Percentiles rank a stretch among this genome's conserved stretches.
These are phyloP conservation scores for Meripilus lineatus DNA, from an alignment of 1,284 basidiomycete genomes.

Conservation along the genomic window DNA sequence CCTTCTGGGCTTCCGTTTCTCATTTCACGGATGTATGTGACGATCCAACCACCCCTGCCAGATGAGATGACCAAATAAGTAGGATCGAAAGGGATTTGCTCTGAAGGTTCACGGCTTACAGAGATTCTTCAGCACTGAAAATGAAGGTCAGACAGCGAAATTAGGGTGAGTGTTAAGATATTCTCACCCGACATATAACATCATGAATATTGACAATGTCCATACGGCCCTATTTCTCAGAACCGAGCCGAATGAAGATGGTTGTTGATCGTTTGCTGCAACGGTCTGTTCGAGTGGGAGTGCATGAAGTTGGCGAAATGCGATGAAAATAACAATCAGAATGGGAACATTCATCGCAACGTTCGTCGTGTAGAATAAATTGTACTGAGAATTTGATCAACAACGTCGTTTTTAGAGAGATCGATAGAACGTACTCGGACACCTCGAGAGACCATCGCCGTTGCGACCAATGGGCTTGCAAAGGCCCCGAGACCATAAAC, in stretches of 20 bases:
- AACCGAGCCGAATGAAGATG: conserved; percentile 6
- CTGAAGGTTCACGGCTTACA: conserved; percentile 23
- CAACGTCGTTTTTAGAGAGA: background rate
- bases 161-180: background rate
- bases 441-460: conserved; percentile 24
- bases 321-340: conserved; percentile 20
- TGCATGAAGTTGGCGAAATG: conserved; percentile 21
- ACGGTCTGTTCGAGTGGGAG: conserved; percentile 16
- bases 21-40: conserved; percentile 26
- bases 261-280: conserved; percentile 1
- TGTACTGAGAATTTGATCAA: conserved; percentile 14
- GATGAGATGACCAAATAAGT: background rate
- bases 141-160: background rate
- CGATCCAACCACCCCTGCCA: conserved; percentile 29
- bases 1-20: conserved; percentile 26
- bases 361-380: conserved; percentile 26
- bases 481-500: conserved; percentile 29
- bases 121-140: conserved; percentile 28
- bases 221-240: conserved; percentile 26
- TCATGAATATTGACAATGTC: conserved; percentile 28
- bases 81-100: background rate
- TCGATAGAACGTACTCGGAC: conserved; percentile 20
- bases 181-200: conserved; percentile 26
- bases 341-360: conserved; percentile 25
- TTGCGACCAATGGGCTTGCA: conserved; percentile 27